Base-by-base conservation (phyloP, 1,139 yeast genomes). In the Dujonia santamariae region DNA sequence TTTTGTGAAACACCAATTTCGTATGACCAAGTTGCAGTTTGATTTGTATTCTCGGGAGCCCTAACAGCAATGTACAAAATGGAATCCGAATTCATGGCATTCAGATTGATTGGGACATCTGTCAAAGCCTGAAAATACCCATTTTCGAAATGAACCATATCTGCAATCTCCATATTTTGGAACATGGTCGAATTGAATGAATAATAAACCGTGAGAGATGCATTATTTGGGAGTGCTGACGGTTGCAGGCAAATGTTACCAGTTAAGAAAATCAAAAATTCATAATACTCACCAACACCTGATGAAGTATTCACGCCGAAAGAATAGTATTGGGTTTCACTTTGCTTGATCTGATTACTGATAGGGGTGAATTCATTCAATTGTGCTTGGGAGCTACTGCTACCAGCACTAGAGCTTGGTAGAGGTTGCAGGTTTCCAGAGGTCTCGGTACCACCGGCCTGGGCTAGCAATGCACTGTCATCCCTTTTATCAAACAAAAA, bases 1-100 rank as follows among this genome's bases (percentile, higher is more conserved):
- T 66, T 65, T 43, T 80, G 83, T 1, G 92, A 84, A 3, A 80
- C 74, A 2, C 88, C 92, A 23, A 88, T 58, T 51, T 80, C 78
- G 48, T 83, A 85, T 5, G 61, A 46, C 84, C 87, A 80, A 3
- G 46, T 36, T 12, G 68, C 74, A 2, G 61, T 45, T 19, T 46
- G 43, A 31, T 62, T 56, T 4, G 60, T 51, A 43, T 69, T 64
- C 36, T 63, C 64, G 0, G 79, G 74, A 2, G 76, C 70, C 13
- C 61, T 43, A 2, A 76, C 73, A 1, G 75, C 72, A 8, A 78
- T 64, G 45, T 75, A 78, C 18, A 79, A 51, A 11, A 59, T 56
- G 17, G 7, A 27, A 3, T 16, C 30, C 30, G 20, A 12, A 7
- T 2, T 19, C 23, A 14, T 20, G 6, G n/a, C n/a, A n/a, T n/a